Evolutionary conservation across 2,329 filamentous ascomycete species (phyloP).

Genomic region (Thielaviopsis punctulata): DNA sequence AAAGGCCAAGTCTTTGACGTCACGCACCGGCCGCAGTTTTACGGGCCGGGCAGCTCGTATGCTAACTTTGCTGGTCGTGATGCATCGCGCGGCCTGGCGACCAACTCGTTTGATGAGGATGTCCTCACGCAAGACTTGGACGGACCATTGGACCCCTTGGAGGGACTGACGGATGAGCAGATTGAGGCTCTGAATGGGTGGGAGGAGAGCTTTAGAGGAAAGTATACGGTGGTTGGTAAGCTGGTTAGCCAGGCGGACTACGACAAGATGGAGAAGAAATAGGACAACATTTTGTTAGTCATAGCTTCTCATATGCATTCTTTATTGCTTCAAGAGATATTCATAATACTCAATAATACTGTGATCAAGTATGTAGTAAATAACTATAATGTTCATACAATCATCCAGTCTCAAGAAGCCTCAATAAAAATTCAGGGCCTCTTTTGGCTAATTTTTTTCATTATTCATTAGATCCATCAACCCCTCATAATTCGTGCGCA

Average conservation of each 20-base stretch:
- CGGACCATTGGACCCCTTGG: slow-evolving; percentile 61
- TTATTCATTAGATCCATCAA: too few species aligned
- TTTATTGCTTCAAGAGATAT: too few species aligned
- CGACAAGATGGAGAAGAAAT: slow-evolving; percentile 14
- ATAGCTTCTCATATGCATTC: too few species aligned
- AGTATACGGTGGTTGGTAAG: slow-evolving; percentile 88
- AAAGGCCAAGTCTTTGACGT: slow-evolving; percentile 88
- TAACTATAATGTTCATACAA: too few species aligned
- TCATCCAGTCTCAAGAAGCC: too few species aligned
- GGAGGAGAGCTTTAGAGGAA: slow-evolving; percentile 85
- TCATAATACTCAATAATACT: too few species aligned
- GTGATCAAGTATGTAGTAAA: too few species aligned
- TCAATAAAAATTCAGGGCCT: too few species aligned
- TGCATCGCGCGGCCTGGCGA: slow-evolving; percentile 72
- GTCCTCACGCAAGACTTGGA: slow-evolving; percentile 89
- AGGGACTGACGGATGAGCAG: slow-evolving; percentile 56
- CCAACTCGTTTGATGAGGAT: slow-evolving; percentile 81
- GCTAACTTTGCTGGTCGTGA: slow-evolving; percentile 91
- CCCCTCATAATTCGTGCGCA: too few species aligned
- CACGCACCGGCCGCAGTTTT: slow-evolving; percentile 72
- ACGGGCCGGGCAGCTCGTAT: slow-evolving; percentile 88
- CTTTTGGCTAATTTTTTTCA: too few species aligned
- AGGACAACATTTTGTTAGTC: too few species aligned
- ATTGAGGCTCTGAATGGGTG: slow-evolving; percentile 72
- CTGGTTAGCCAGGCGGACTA: slow-evolving; percentile 42